Percentiles rank a stretch among this genome's conserved stretches.
Conservation (phyloP, 768 basidiomycete genomes). For the Termitomyces sp. region DNA sequence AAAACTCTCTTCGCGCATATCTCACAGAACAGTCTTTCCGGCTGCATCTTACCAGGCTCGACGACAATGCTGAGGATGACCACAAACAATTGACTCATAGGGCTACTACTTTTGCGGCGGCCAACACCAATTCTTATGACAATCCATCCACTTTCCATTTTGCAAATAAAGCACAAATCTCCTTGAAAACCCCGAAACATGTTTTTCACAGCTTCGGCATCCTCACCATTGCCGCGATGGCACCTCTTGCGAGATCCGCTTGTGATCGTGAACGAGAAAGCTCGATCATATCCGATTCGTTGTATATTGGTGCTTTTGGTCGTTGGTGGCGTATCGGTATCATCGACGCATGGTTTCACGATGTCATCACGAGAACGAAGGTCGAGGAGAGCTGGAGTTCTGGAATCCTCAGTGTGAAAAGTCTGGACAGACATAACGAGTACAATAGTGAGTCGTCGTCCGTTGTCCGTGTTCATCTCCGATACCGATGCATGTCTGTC, state of each 20-base stretch:
- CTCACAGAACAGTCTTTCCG: conserved; percentile 98
- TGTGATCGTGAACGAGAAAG: conserved; percentile 36
- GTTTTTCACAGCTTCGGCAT: conserved; percentile 83
- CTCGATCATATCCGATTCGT: conserved; percentile 65
- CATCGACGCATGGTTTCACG: conserved; percentile 77
- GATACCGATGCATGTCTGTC: conserved; percentile 10
- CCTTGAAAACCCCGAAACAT: conserved; percentile 86
- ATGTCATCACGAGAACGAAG: conserved; percentile 55
- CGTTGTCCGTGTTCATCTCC: background rate
- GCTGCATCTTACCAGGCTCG: conserved; percentile 83
- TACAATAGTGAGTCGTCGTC: conserved; percentile 47
- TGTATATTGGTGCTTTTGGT: conserved; percentile 90
- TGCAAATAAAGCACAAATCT: conserved; percentile 87
- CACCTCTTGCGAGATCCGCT: conserved; percentile 44
- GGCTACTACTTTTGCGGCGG: conserved; percentile 20
- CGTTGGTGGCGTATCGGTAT: conserved; percentile 86
- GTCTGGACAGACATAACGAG: conserved; percentile 63
- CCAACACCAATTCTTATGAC: conserved; percentile 25
- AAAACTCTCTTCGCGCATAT: conserved; percentile 89
- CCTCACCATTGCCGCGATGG: conserved; percentile 79
- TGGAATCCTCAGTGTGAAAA: conserved; percentile 72
- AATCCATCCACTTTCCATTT: conserved; percentile 69
- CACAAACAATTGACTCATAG: conserved; percentile 29
- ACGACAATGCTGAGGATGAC: conserved; percentile 57
- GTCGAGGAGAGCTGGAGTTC: conserved; percentile 74